phyloP scores from a whole-genome alignment of 2,329 filamentous ascomycete species.

The Paracoccidioides lutzii region DNA sequence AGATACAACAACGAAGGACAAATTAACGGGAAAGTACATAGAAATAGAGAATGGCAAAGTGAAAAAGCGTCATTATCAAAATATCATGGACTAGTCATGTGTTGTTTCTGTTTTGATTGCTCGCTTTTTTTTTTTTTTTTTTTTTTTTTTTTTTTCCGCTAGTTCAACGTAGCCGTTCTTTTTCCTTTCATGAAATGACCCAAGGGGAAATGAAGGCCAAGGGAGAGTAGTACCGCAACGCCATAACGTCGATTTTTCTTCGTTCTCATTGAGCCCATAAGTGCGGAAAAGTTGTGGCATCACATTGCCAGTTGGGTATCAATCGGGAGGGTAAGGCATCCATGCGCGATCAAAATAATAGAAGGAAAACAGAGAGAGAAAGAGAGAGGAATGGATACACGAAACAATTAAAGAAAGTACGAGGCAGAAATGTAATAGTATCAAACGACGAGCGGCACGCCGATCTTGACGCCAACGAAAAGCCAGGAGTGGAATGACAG shows the following conservation, averaged over 20 bases:
- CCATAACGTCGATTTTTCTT: background rate
- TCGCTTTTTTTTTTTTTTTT: too few species aligned
- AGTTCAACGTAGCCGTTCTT: too few species aligned
- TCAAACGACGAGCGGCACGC: constrained; percentile 24
- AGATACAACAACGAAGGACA: too few species aligned
- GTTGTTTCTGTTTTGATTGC: too few species aligned
- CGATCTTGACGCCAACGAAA: background rate
- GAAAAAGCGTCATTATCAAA: too few species aligned
- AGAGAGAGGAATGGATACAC: constrained; percentile 16
- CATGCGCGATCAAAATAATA: constrained; percentile 4
- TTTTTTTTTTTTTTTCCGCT: too few species aligned
- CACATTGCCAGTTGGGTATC: constrained; percentile 3
- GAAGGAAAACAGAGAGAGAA: constrained; percentile 9
- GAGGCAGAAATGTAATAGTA: constrained; percentile 11
- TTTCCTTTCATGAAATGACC: background rate
- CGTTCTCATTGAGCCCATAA: background rate
- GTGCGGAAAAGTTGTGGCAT: background rate
- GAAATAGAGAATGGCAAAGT: too few species aligned
- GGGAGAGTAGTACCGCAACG: background rate
- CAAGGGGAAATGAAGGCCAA: background rate
- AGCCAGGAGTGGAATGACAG: background rate
- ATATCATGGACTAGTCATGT: too few species aligned
- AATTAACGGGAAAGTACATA: too few species aligned
- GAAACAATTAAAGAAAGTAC: constrained; percentile 13
- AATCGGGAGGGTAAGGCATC: background rate